Evolutionary conservation across 129 eudicot genomes (phyloP), one percentile per base, ranked within the genome.

Genomic region (Silybum marianum): DNA sequence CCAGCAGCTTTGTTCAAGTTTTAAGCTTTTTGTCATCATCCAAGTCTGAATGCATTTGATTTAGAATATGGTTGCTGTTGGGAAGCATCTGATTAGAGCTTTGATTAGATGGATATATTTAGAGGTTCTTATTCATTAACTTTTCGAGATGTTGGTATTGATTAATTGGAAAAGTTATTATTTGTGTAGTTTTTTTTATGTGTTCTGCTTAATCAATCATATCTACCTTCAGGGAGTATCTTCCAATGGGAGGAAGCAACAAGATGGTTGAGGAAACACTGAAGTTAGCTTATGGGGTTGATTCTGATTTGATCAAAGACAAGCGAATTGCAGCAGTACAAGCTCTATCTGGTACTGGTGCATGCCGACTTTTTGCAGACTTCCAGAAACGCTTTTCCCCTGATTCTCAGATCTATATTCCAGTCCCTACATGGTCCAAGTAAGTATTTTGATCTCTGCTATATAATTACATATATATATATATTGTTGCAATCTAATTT

Each of bases 381-480:
- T 95, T 95, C 75, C 98, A 95, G 73, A 92, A 89, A 84, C 97
- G 97, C 6, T 95, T 92, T 84, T 87, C 89, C 69, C 98, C 97
- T 80, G 97, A 90, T 81, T 95, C 98, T 38, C 94, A 95, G 82
- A 89, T 92, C 66, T 95, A 89, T 84, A 92, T 95, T 82, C 97
- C 98, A 46, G 93, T 85, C 74, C 98, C 98, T 63, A 95, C 98
- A 66, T 95, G 98, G 98, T 67, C 98, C 74, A 95, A 95, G 98
- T 95, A 67, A 90, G 94, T 86, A 70, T 66, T n/a, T 0, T 51
- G 40, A 42, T 28, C 28, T 82, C 44, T 26, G 24, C 39, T 79
- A 28, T 28, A 28, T 28, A 28, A 1, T 1, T 9, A 40, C 40
- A 14, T 80, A 75, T 44, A 60, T 3, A 51, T 79, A 44, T 44